Percentiles rank a stretch among this genome's conserved stretches.
Conservation (phyloP, 768 basidiomycete genomes). For the Cystobasidium ongulense region DNA sequence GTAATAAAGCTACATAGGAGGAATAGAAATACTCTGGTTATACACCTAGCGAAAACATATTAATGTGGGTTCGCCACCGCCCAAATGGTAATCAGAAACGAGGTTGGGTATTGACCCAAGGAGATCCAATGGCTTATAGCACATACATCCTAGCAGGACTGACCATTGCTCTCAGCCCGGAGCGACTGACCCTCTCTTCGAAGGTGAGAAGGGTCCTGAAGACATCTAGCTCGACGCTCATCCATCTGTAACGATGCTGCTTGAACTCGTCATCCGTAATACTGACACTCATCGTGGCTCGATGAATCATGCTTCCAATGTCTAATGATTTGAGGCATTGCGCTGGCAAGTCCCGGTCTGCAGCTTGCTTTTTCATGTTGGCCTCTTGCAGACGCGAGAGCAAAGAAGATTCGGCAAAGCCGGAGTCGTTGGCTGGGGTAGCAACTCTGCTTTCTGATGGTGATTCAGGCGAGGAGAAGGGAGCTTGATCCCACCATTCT, state of each 20-base stretch:
- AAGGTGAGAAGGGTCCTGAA: not conserved
- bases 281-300: not conserved
- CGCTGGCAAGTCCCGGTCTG: not conserved
- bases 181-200: conserved; percentile 1
- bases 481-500: conserved; percentile 10
- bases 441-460: too few relatives aligned
- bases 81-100: not conserved
- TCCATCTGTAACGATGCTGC: conserved; percentile 9
- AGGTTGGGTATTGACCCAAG: not conserved
- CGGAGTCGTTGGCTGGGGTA: not conserved
- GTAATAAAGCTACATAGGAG: not conserved
- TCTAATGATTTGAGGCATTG: not conserved
- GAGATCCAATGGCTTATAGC: not conserved
- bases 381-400: not conserved
- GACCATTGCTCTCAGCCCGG: conserved; percentile 40
- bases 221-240: conserved; percentile 4
- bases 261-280: not conserved
- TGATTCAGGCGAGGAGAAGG: not conserved
- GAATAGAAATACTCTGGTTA: too few relatives aligned
- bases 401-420: not conserved
- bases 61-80: not conserved
- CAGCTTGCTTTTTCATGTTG: not conserved
- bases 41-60: too few relatives aligned
- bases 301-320: not conserved
- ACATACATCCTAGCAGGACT: not conserved